Base-by-base conservation (phyloP, 768 basidiomycete species). In the Boletellus sp. region DNA sequence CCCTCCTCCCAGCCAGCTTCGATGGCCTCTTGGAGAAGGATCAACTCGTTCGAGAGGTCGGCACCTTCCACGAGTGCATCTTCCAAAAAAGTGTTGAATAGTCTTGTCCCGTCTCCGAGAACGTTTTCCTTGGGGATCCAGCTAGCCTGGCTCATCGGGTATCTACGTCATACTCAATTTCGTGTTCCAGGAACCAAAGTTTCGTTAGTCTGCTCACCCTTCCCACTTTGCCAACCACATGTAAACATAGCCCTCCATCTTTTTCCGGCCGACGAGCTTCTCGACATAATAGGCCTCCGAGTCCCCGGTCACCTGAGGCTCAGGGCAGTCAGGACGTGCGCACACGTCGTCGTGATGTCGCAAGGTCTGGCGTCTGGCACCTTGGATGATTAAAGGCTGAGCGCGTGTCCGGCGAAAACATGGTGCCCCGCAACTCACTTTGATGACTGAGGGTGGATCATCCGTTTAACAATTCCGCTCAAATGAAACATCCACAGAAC, bases 201-300 rank as follows among this genome's bases (percentile, higher is more conserved):
- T 10, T 23, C 5, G 23, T 45, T 17, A 3, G n/a, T 26, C 26
- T 13, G 6, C 57, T 45, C 19, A 70, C 68, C 68, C 68, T 0
- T 68, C 68, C 67, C 67, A 68, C 41, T 68, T 68, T 15, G 64
- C 67, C 28, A 70, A 45, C 64, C 64, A 70, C 40, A 54, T 4
- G 35, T 51, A 62, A 1, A 49, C 15, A 22, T 51, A 54, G 6
- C 49, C 47, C 2, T 62, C 55, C 3, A 42, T 15, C 11, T 38
- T 50, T 23, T 60, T 58, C 37, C 66, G 60, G 22, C 67, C 68
- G 0, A 70, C 58, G 13, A 68, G 55, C 32, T 54, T 61, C 39
- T 70, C 60, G 4, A 68, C 52, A n/a, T 65, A 56, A 34, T 37
- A 67, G 17, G 51, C 20, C 1, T 56, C 65, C 12, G 50, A n/a